phyloP scores from a whole-genome alignment of 73 alveolate genomes.

The Paramecium sexaurelia region DNA sequence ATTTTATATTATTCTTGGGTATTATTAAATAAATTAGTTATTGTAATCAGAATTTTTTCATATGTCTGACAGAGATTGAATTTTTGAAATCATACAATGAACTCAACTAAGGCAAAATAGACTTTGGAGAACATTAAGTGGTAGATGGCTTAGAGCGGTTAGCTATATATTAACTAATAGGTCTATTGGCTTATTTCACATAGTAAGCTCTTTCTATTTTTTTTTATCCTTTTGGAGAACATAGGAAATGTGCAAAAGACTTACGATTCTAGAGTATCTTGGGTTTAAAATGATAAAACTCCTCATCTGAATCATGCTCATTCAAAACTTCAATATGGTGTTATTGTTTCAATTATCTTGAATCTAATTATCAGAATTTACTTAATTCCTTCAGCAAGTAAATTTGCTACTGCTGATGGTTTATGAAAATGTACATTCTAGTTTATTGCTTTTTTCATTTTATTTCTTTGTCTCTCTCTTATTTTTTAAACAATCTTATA shows the following conservation, averaged over 20 bases:
- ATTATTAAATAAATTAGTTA: not conserved
- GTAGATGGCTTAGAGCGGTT: not conserved
- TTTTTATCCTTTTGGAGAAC: not conserved
- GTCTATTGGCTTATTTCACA: not conserved
- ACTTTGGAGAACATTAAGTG: not conserved
- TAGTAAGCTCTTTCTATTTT: not conserved
- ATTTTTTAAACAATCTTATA: constrained; percentile 9
- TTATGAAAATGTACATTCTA: not conserved
- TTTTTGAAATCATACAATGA: constrained; percentile 5
- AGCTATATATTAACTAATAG: constrained; percentile 5
- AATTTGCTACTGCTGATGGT: not conserved
- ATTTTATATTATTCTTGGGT: not conserved
- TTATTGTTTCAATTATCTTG: not conserved
- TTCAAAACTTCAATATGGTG: not conserved
- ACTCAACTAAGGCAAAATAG: not conserved
- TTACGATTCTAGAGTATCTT: not conserved
- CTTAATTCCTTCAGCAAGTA: not conserved
- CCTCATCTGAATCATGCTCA: constrained; percentile 36
- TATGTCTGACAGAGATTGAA: constrained; percentile 15
- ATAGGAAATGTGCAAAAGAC: not conserved
- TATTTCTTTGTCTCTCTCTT: constrained; percentile 26
- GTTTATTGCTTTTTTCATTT: constrained; percentile 25
- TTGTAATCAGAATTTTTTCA: constrained; percentile 27
- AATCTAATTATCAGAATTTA: not conserved
- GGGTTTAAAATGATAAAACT: constrained; percentile 27